A percentile compares a stretch with the other conserved stretches of the same genome.
These are phyloP conservation scores for Picochlorum sp. DNA, from an alignment of 139 green algal species.

Conservation along the genomic window DNA sequence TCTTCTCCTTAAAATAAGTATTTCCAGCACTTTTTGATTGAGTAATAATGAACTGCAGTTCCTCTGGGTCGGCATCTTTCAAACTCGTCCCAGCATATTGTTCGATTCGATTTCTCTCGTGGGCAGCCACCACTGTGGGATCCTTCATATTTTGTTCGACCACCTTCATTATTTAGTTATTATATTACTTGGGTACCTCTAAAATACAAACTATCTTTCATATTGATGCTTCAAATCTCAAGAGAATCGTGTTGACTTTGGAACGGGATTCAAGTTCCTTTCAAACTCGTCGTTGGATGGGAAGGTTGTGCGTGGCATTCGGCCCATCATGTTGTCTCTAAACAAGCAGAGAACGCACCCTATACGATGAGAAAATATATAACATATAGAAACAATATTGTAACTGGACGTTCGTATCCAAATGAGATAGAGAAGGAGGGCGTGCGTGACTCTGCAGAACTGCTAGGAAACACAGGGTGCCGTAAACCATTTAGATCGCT, in stretches of 20 bases:
- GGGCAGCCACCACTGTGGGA: not conserved
- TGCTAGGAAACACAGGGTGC: not conserved
- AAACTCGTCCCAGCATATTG: not conserved
- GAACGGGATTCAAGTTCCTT: too few species aligned
- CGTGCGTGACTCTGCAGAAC: not conserved
- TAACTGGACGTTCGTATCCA: not conserved
- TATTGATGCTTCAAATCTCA: too few species aligned
- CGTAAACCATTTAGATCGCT: not conserved
- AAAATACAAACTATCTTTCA: too few species aligned
- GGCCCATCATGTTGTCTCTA: too few species aligned
- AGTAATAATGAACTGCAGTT: constrained; percentile 21
- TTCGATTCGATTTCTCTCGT: constrained; percentile 9
- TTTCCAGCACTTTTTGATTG: constrained; percentile 24
- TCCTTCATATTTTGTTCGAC: not conserved
- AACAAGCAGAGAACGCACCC: not conserved
- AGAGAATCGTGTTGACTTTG: too few species aligned
- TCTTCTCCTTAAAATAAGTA: constrained; percentile 25
- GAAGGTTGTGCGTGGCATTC: too few species aligned
- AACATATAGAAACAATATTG: constrained; percentile 7
- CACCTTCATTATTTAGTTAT: not conserved
- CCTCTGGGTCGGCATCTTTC: constrained; percentile 1
- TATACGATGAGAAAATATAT: constrained; percentile 9
- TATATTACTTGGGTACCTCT: not conserved
- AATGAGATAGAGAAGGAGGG: not conserved
- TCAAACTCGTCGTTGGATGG: too few species aligned